Conservation (phyloP, 2,329 filamentous ascomycete species). For the Onygenales sp. region DNA sequence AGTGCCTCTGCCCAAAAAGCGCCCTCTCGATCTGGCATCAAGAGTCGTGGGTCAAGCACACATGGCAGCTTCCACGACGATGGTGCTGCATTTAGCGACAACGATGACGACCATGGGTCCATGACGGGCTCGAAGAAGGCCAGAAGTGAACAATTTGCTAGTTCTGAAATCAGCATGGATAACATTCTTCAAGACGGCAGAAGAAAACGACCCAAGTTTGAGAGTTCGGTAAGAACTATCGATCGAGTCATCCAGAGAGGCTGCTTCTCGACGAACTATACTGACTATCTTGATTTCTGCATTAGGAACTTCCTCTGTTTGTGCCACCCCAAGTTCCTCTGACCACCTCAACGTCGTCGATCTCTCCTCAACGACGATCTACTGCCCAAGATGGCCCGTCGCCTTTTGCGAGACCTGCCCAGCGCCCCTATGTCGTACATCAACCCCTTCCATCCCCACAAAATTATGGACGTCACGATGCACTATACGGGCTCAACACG, state of each 20-base stretch:
- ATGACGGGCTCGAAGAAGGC: conserved; percentile 61
- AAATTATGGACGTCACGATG: conserved; percentile 52
- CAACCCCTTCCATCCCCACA: conserved; percentile 77
- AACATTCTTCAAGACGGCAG: conserved; percentile 97
- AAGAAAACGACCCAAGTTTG: conserved; percentile 86
- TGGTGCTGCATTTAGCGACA: conserved; percentile 73
- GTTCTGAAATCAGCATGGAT: conserved; percentile 93
- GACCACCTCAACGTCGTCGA: conserved; percentile 91
- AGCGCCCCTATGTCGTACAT: conserved; percentile 70
- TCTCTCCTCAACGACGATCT: conserved; percentile 80
- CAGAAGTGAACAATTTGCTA: conserved; percentile 76
- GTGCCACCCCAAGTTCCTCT: conserved; percentile 89
- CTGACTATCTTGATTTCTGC: conserved; percentile 9
- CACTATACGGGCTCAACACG: conserved; percentile 26
- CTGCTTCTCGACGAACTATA: neutral
- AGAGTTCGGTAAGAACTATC: conserved; percentile 76
- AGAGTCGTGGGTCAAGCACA: conserved; percentile 55
- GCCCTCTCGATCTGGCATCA: conserved; percentile 56
- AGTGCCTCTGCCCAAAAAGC: conserved; percentile 70
- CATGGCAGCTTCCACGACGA: conserved; percentile 59
- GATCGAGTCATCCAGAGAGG: neutral
- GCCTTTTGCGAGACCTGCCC: conserved; percentile 64
- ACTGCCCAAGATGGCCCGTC: conserved; percentile 61
- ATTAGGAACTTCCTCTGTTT: conserved; percentile 87
- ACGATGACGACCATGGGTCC: conserved; percentile 69